Evolutionary conservation across 2,329 filamentous ascomycete species (phyloP), one percentile per base, ranked within the genome.

Genomic region (Paraphoma chrysanthemicola): DNA sequence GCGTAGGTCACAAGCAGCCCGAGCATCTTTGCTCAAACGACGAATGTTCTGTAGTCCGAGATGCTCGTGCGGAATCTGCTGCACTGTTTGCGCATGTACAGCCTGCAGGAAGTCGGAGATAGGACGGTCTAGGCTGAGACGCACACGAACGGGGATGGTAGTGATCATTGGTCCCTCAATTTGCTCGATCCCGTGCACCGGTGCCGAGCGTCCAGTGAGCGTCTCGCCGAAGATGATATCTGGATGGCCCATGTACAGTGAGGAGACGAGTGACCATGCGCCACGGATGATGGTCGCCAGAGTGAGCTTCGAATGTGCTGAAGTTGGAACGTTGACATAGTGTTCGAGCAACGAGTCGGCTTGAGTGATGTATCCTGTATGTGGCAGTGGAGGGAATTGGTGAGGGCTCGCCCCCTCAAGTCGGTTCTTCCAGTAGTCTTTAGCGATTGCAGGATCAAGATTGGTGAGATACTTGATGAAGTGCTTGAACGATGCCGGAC

Each of bases 21-120:
- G 68, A 4, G 74, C 74, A 23, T 76, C 69, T 17, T 59, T 67
- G 45, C 72, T 74, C 7, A 78, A 45, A 0, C 72, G 68, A 9
- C 86, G 83, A 56, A 88, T 88, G 59, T 86, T 78, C 63, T 88
- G 85, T 44, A 88, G 75, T 17, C 86, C 86, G 48, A 84, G 80
- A 68, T 91, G 87, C 70, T 91, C 86, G 67, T 89, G 83, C 0
- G 86, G 84, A 6, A 90, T 88, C 61, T 86, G 83, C 3, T 80
- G 75, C 0, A 86, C 79, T 0, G 82, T 85, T 52, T 83, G 80
- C 30, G 84, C 77, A 38, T 90, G 86, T 2, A 90, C 80, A 2
- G 77, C 73, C 42, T 84, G 78, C 3, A 90, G 75, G 59, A 84
- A 89, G 44, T 86, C 79, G 0, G 71, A 66, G 1, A 86, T 77